These are phyloP conservation scores for Didymella lethalis DNA, from an alignment of 2,329 filamentous ascomycete genomes.

Conservation along the genomic window DNA sequence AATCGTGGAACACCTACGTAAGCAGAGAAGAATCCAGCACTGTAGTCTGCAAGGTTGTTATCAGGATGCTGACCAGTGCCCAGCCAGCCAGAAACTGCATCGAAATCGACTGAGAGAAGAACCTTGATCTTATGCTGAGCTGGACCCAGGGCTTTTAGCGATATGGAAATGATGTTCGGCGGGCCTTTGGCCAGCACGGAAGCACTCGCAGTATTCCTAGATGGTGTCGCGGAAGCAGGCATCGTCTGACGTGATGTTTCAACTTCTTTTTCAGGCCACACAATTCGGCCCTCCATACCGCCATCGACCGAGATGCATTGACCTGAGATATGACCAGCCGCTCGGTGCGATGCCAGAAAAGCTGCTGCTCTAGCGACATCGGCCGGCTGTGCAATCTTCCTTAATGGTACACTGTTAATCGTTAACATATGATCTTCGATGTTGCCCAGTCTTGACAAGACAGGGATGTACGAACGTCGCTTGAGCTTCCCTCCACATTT, in stretches of 20 bases:
- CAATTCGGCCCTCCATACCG: slow-evolving; percentile 60
- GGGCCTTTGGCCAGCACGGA: too few species aligned
- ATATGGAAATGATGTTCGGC: too few species aligned
- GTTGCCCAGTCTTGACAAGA: not conserved
- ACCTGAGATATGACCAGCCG: slow-evolving; percentile 63
- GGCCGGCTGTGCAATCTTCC: slow-evolving; percentile 58
- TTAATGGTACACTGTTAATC: slow-evolving; percentile 49
- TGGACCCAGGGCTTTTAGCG: not conserved
- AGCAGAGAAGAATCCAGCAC: slow-evolving; percentile 63
- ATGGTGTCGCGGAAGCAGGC: not conserved
- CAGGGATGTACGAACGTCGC: slow-evolving; percentile 50
- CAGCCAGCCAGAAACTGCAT: slow-evolving; percentile 67
- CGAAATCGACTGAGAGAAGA: slow-evolving; percentile 60
- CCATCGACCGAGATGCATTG: slow-evolving; percentile 62
- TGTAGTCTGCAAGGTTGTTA: slow-evolving; percentile 65
- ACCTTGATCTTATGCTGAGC: slow-evolving; percentile 49
- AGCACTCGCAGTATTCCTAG: too few species aligned
- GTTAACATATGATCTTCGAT: slow-evolving; percentile 15
- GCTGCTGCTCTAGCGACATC: slow-evolving; percentile 60
- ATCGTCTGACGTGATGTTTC: slow-evolving; percentile 19
- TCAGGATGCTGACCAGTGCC: slow-evolving; percentile 63
- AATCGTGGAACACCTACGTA: slow-evolving; percentile 65
- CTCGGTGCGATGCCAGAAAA: slow-evolving; percentile 60
- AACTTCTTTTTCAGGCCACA: slow-evolving; percentile 59
- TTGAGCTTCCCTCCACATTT: slow-evolving; percentile 60